These are phyloP conservation scores for Durotheca rogersii DNA, from an alignment of 495 filamentous ascomycete genomes.

Conservation along the genomic window DNA sequence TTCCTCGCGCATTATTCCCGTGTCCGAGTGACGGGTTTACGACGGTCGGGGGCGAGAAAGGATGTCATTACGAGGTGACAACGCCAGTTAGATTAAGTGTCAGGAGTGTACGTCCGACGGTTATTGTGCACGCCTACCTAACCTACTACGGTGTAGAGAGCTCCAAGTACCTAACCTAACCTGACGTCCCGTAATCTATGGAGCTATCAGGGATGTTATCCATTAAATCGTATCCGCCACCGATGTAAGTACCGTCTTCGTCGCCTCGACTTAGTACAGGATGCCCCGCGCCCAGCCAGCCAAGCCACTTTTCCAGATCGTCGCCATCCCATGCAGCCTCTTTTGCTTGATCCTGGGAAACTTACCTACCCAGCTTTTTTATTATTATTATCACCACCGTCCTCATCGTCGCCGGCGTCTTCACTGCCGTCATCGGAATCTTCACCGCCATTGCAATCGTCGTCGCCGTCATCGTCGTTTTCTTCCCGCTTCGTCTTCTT, in stretches of 20 bases:
- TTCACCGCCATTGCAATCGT: background rate
- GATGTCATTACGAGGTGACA: background rate
- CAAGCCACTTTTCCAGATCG: slow-evolving; percentile 15
- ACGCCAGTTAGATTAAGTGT: no score
- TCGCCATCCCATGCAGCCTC: slow-evolving; percentile 5
- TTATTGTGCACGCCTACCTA: no score
- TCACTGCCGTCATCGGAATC: background rate
- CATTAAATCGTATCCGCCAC: no score
- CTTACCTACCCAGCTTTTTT: background rate
- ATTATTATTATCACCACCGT: background rate
- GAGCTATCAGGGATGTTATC: no score
- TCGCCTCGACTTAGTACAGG: no score
- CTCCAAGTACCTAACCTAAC: no score
- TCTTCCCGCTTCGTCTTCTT: background rate
- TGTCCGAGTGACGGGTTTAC: background rate
- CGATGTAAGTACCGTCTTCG: background rate
- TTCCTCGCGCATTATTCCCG: background rate
- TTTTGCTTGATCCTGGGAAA: no score
- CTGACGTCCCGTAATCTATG: no score
- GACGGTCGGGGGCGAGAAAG: background rate
- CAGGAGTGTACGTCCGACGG: no score
- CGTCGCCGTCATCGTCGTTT: background rate
- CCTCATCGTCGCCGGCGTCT: background rate
- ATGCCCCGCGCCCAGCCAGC: slow-evolving; percentile 20
- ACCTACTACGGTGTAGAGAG: no score